Base-by-base conservation (phyloP, 768 basidiomycete species). In the Gloeophyllum trabeum region DNA sequence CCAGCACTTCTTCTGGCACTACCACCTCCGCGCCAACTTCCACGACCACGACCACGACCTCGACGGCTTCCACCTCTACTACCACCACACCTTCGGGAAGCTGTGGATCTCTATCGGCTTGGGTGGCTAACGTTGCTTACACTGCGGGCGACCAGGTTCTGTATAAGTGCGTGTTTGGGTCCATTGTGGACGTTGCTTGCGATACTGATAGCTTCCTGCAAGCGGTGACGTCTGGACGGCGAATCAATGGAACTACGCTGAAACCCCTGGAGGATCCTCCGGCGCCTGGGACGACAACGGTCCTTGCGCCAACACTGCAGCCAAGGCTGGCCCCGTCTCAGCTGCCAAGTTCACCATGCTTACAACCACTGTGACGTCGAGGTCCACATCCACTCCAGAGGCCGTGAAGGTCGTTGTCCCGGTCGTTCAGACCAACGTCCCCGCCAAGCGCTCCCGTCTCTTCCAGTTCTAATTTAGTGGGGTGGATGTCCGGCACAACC, bases 171-270 rank as follows among this genome's bases (percentile, higher is more conserved):
- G 67, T 43, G 5, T 14, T 16, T 6, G 22, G 16, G 28, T 20
- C 21, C n/a, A n/a, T 25, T 4, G 23, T 18, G 16, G 12, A 16
- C 28, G 18, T 1, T 20, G 3, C 30, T 28, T 24, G 7, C 25
- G 14, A 24, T 12, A 24, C 23, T 6, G n/a, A n/a, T n/a, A n/a
- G n/a, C n/a, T n/a, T n/a, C n/a, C n/a, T n/a, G n/a, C 23, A 38
- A 73, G 73, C 41, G 68, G 70, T 7, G 54, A 71, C 45, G 56
- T 73, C 6, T 76, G 73, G 73, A 65, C 59, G 1, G 71, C 72
- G 3, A 52, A 62, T 41, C 70, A 64, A 63, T 75, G 75, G 73
- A 61, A 58, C 6, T 55, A 70, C 34, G 51, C 54, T 19, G 68
- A 72, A 55, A 18, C 51, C 24, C 62, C 59, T 5, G 55, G 57